Conservation (phyloP, 192 early-diverging fungal genomes). For the Podila epigama region DNA sequence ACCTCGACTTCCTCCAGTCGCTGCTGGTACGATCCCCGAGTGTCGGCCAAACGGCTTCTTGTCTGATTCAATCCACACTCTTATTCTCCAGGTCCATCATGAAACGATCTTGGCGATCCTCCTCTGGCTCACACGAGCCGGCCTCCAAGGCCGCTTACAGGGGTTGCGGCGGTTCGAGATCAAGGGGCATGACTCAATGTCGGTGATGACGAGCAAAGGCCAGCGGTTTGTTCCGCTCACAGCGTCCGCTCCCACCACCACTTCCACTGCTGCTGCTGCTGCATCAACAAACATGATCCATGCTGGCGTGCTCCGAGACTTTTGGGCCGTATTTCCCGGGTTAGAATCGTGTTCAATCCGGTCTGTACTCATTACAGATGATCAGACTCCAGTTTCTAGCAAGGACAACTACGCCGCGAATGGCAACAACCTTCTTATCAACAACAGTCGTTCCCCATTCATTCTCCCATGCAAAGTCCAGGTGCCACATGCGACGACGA, state of each 20-base stretch:
- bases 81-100: not conserved
- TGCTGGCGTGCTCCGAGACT: not conserved
- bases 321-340: not conserved
- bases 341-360: not conserved
- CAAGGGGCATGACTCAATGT: not conserved
- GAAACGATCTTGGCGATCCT: not conserved
- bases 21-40: not conserved
- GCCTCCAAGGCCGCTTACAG: not conserved
- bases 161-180: not conserved
- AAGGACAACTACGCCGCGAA: not conserved
- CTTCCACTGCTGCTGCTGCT: not conserved
- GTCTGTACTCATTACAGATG: not conserved
- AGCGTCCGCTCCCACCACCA: not conserved
- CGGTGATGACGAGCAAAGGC: not conserved
- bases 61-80: not conserved
- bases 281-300: not conserved
- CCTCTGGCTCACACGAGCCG: conserved; percentile 6
- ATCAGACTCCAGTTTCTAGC: not conserved
- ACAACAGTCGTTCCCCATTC: not conserved
- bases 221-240: not conserved
- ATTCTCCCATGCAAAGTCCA: too few species aligned
- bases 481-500: too few species aligned
- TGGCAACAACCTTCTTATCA: not conserved
- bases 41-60: not conserved
- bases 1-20: not conserved